Percentiles rank a stretch among this genome's conserved stretches.
phyloP scores from a whole-genome alignment of 1,284 basidiomycete genomes.

The Exobasidium rhododendri region DNA sequence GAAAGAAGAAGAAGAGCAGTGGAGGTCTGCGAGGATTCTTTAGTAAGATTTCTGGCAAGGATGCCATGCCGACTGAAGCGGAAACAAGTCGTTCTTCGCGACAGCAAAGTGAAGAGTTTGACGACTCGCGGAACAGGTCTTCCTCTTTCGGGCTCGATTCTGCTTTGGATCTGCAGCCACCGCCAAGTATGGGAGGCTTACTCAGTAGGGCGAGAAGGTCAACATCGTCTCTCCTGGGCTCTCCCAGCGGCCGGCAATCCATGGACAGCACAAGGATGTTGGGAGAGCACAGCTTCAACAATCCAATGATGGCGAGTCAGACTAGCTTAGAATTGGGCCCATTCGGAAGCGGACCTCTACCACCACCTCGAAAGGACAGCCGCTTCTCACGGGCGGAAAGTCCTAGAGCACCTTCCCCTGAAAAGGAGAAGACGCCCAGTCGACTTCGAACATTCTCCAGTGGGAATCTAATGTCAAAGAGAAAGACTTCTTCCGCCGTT shows the following conservation, averaged over 20 bases:
- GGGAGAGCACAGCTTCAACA: constrained; percentile 23
- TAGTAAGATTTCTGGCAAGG: constrained; percentile 32
- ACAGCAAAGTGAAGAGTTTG: constrained; percentile 6
- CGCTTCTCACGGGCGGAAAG: background rate
- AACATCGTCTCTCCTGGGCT: constrained; percentile 17
- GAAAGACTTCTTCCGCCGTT: background rate
- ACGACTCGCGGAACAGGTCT: background rate
- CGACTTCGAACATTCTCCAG: background rate
- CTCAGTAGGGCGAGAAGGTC: constrained; percentile 16
- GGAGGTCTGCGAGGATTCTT: constrained; percentile 38
- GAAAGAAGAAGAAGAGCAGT: constrained; percentile 29
- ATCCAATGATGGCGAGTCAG: constrained; percentile 39
- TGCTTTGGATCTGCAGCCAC: constrained; percentile 13
- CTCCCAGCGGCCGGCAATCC: constrained; percentile 17
- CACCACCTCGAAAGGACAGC: constrained; percentile 14
- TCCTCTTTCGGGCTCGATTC: constrained; percentile 14
- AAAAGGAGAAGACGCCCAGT: background rate
- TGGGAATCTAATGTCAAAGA: background rate
- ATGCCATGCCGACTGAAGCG: background rate
- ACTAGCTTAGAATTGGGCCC: constrained; percentile 42
- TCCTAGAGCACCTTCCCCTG: background rate
- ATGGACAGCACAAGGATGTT: constrained; percentile 20
- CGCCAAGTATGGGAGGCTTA: constrained; percentile 11
- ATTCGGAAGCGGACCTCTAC: constrained; percentile 29
- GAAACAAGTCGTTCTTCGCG: constrained; percentile 8